Base-by-base conservation (phyloP, 352 stramenopile genomes). In the Globisporangium canariense region DNA sequence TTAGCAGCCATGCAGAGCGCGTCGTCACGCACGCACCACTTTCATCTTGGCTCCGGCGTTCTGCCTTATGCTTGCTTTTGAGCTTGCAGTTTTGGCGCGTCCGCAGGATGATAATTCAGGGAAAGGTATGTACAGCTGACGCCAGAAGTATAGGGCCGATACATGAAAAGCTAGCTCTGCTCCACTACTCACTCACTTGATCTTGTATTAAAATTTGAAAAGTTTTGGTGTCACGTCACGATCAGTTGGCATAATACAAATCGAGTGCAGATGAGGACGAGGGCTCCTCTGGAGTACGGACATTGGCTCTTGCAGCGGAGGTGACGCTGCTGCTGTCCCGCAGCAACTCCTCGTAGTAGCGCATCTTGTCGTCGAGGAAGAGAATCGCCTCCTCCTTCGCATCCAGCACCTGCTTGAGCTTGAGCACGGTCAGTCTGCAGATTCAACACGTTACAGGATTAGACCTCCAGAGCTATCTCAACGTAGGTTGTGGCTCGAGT, bases 301-400 rank as follows among this genome's bases (percentile, higher is more conserved):
- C 32, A 36, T 3, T 46, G 7, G 11, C 36, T 2, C 36, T 41
- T 11, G 40, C 9, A 8, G 32, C 7, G 32, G 32, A 5, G 40
- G 40, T n/a, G 40, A 14, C 14, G 40, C 7, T 40, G 38, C 2
- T 5, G 38, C 11, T 45, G 54, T 50, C 14, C 1, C 36, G 7
- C 7, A 62, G 34, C 9, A 77, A 16, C 20, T 68, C 64, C 58
- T 86, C 75, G 62, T 28, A 28, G 25, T 28, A 28, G 25, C 25
- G 70, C 25, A 91, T 69, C 66, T 82, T 79, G 45, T 61, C 68
- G 64, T 89, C 75, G 36, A 91, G 69, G 46, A 84, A 87, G 20
- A 70, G 55, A 38, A 91, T 68, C 60, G 79, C 69, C n/a, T 82
- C 79, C 57, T 91, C 79, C 51, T 87, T 89, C 20, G 73, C 73